Evolutionary conservation across 768 basidiomycete genomes (phyloP).

Genomic region (Xerocomus potaroensis): DNA sequence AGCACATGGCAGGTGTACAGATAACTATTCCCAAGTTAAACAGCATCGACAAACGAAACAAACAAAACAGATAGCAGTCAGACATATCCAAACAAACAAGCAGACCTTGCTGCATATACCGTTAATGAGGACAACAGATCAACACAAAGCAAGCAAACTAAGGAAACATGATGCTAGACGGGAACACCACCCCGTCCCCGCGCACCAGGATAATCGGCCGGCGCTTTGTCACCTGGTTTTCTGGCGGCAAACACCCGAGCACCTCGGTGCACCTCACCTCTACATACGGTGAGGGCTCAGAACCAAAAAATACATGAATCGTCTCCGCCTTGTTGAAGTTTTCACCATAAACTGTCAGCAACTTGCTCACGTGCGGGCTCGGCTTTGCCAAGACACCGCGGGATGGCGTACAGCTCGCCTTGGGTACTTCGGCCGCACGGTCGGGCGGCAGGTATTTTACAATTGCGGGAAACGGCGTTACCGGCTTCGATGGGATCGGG

Average conservation of each 20-base stretch:
- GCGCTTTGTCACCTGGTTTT: conserved; percentile 60
- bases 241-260: conserved; percentile 75
- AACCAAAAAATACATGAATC: conserved; percentile 80
- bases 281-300: conserved; percentile 80
- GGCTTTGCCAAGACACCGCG: conserved; percentile 72
- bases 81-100: conserved; percentile 17
- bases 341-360: conserved; percentile 85
- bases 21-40: conserved; percentile 29
- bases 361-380: conserved; percentile 71
- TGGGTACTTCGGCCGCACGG: conserved; percentile 78
- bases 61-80: conserved; percentile 24
- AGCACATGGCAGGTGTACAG: conserved; percentile 28
- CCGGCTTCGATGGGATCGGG: conserved; percentile 75
- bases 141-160: conserved; percentile 35
- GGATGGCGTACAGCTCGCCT: conserved; percentile 61
- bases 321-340: conserved; percentile 84
- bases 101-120: conserved; percentile 30
- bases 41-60: conserved; percentile 15
- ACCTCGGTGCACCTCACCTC: conserved; percentile 88
- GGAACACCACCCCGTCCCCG: conserved; percentile 84
- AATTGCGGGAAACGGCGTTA: conserved; percentile 82
- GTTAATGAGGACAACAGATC: conserved; percentile 16
- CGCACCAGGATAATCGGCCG: conserved; percentile 80
- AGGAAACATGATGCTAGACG: conserved; percentile 76
- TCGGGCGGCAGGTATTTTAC: conserved; percentile 91